phyloP scores from a whole-genome alignment of 1,284 basidiomycete species.

The Cryptococcus sp. region DNA sequence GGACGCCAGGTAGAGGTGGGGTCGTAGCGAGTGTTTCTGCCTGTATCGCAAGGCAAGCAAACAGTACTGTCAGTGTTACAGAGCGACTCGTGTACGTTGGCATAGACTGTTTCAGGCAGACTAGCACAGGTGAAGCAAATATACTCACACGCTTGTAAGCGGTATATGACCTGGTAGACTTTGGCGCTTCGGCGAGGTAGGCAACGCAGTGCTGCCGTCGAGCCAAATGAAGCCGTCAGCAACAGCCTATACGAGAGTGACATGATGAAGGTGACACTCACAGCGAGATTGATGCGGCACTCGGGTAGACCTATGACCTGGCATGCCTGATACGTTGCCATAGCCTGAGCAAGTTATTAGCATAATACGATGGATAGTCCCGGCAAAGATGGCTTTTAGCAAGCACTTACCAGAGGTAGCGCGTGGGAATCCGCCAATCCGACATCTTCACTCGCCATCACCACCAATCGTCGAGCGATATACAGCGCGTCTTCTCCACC shows the following conservation, averaged over 20 bases:
- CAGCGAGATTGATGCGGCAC: constrained; percentile 51
- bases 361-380: too few species aligned
- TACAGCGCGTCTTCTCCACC: constrained; percentile 89
- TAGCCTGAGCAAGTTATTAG: constrained; percentile 58
- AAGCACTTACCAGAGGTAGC: constrained; percentile 63
- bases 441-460: constrained; percentile 83
- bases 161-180: constrained; percentile 76
- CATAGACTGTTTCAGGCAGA: too few species aligned
- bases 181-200: constrained; percentile 78
- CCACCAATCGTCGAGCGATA: constrained; percentile 75
- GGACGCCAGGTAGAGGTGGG: constrained; percentile 57
- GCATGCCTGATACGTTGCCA: constrained; percentile 72
- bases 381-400: too few species aligned
- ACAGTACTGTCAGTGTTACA: not conserved
- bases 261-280: constrained; percentile 19
- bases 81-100: too few species aligned
- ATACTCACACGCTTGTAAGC: constrained; percentile 64
- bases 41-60: constrained; percentile 19
- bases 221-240: constrained; percentile 55
- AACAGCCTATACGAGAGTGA: not conserved
- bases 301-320: constrained; percentile 84
- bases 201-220: constrained; percentile 65
- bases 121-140: not conserved
- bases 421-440: constrained; percentile 74
- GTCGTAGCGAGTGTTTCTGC: constrained; percentile 65